Conservation (phyloP, 148 eudicot species). For the Camellia lanceoleosa region DNA sequence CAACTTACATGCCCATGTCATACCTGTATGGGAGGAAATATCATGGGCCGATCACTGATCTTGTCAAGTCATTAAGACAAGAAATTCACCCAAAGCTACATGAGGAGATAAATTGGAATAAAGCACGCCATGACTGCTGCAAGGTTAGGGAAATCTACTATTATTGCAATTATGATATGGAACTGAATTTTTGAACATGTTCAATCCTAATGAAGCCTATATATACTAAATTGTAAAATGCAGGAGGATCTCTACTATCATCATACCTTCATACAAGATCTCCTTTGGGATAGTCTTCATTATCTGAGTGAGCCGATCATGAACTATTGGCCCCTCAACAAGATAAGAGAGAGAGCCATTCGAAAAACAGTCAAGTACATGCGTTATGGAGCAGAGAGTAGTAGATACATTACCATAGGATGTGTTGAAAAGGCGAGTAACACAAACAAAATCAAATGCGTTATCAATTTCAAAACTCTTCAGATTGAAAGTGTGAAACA, state of each 20-base stretch:
- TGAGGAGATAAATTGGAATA: slow-evolving; percentile 19
- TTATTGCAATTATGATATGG: too few species aligned
- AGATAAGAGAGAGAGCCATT: slow-evolving; percentile 17
- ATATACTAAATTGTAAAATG: background rate
- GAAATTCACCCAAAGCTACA: slow-evolving; percentile 14
- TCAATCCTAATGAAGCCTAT: background rate
- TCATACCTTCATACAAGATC: slow-evolving; percentile 17
- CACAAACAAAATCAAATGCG: background rate
- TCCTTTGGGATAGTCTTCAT: slow-evolving; percentile 16
- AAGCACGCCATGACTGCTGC: slow-evolving; percentile 15
- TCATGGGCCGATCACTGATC: slow-evolving; percentile 2
- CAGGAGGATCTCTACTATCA: slow-evolving; percentile 17
- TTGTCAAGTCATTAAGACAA: slow-evolving; percentile 5
- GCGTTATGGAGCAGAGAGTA: slow-evolving; percentile 11
- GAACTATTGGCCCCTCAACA: slow-evolving; percentile 12
- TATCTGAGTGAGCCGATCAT: slow-evolving; percentile 13
- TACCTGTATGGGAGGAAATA: slow-evolving; percentile 18
- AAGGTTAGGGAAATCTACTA: slow-evolving; percentile 1
- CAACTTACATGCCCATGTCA: slow-evolving; percentile 15
- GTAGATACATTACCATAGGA: slow-evolving; percentile 16
- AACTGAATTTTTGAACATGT: background rate
- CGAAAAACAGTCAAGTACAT: slow-evolving; percentile 11
- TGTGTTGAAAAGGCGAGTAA: slow-evolving; percentile 5
- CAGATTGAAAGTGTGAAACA: too few species aligned
- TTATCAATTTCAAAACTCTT: too few species aligned